Base-by-base conservation (phyloP, 1,139 yeast genomes). In the Wickerhamiella infanticola region DNA sequence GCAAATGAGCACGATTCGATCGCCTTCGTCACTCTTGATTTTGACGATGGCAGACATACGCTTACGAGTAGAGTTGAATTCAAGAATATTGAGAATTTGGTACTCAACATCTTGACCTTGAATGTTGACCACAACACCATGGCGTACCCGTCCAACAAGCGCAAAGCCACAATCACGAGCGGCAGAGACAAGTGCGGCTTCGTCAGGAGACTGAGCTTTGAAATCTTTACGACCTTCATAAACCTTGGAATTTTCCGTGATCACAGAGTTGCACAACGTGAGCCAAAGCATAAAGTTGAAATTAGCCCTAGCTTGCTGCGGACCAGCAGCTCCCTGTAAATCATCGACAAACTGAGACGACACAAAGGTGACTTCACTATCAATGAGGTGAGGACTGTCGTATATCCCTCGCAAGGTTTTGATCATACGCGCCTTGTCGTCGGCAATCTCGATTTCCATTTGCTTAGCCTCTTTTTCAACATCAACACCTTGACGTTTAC, bases 191-290 rank as follows among this genome's bases (percentile, higher is more conserved):
- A 90, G 73, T 0, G 98, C 97, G 38, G 95, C 93, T 64, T 90
- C 98, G 66, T 90, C 98, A 1, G 98, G 98, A n/a, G 95, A 82
- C 63, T 90, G 97, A 0, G 98, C 97, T 60, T 86, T 84, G 60
- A 84, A 75, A 38, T 71, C 74, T 45, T 80, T 63, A 41, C 67
- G 69, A 0, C 75, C 77, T 26, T 83, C 81, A 42, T 69, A 67
- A 9, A 69, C 69, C 48, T 74, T 75, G 38, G 70, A 69, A 47
- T 73, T 69, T 55, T 82, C 97, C 9, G 94, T 81, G 45, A 90
- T 73, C 7, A 86, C 97, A 35, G 95, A 81, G 61, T 90, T 96
- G 63, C 98, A 90, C 37, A 90, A 67, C 0, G 96, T 90, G 48
- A 90, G 70, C 0, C 93, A 86, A 43, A 82, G 65, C 94, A 88